Percentiles rank a stretch among this genome's conserved stretches.
phyloP scores from a whole-genome alignment of 1,284 basidiomycete species.

The Boletus semigastroideus region DNA sequence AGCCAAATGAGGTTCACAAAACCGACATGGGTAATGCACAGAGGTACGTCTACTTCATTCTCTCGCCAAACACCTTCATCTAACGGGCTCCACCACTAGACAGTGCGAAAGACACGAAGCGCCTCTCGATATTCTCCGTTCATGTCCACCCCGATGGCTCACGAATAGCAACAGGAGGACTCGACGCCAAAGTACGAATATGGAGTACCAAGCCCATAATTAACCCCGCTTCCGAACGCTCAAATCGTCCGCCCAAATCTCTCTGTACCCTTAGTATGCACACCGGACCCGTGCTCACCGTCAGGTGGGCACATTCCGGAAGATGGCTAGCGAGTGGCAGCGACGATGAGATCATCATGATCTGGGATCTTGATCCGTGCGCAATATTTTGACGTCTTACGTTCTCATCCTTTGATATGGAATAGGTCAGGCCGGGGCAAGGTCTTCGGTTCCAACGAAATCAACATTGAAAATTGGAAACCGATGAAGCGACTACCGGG shows the following conservation, averaged over 20 bases:
- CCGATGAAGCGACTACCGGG: slow-evolving; percentile 88
- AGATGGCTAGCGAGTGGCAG: slow-evolving; percentile 94
- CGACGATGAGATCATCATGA: slow-evolving; percentile 93
- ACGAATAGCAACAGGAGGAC: slow-evolving; percentile 92
- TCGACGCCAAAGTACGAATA: slow-evolving; percentile 95
- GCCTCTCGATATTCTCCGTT: slow-evolving; percentile 87
- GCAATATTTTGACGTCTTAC: not conserved
- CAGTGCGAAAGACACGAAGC: slow-evolving; percentile 52
- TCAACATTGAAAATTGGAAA: slow-evolving; percentile 98
- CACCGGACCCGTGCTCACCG: slow-evolving; percentile 89
- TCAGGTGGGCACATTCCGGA: slow-evolving; percentile 96
- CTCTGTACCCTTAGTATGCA: slow-evolving; percentile 93
- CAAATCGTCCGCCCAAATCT: slow-evolving; percentile 79
- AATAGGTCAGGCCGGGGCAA: slow-evolving; percentile 77
- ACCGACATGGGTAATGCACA: too few species aligned
- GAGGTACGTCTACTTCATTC: too few species aligned
- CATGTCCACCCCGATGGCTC: slow-evolving; percentile 96
- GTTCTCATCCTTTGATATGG: not conserved
- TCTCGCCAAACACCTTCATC: too few species aligned
- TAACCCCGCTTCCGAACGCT: slow-evolving; percentile 67
- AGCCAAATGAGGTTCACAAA: too few species aligned
- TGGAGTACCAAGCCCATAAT: slow-evolving; percentile 97
- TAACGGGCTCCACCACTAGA: slow-evolving; percentile 23
- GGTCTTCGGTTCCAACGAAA: slow-evolving; percentile 89
- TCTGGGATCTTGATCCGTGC: slow-evolving; percentile 93